Base-by-base conservation (phyloP, 2,329 filamentous ascomycete genomes). In the Zymoseptoria passerinii region DNA sequence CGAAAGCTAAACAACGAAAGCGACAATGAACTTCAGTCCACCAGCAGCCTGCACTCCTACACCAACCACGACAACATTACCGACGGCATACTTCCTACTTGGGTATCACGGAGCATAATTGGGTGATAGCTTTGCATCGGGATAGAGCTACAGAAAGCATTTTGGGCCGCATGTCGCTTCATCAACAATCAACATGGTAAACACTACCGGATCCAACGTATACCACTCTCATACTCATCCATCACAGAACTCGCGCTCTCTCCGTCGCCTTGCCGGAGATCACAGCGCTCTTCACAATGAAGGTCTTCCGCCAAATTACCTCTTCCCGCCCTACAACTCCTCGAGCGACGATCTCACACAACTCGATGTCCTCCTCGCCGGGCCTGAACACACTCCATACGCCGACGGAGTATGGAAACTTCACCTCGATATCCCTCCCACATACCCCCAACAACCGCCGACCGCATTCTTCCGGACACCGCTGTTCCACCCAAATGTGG, bases 401-500 rank as follows among this genome's bases (percentile, higher is more conserved):
- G 75, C 78, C 0, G 69, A 75, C 20, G 83, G 83, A 27, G 71
- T 86, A 19, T 86, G 81, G 80, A 79, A 78, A 57, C 70, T 86
- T 1, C 81, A 83, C 63, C 75, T 86, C 52, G 78, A 80, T 51
- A 83, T 86, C 35, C 83, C 83, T 0, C 73, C 78, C 18, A 78
- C 77, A n/a, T 84, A 85, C 64, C 80, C 80, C 9, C 70, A 71
- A 48, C 70, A 71, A 18, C 78, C 80, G 16, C 80, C 80, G 0
- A 85, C 82, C 48, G 83, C 83, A 2, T 76, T 77, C 29, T 86
- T 86, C 67, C 78, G 77, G 56, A 86, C 83, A 2, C 76, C 78
- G 5, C 81, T 86, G 62, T 86, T 82, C 77, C 83, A 86, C 64
- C 83, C 83, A 0, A 86, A 86, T 65, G 80, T 86, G 53, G 83